Evolutionary conservation across 202 grass and related monocot species (phyloP).

Genomic region (Sporobolus alterniflorus): DNA sequence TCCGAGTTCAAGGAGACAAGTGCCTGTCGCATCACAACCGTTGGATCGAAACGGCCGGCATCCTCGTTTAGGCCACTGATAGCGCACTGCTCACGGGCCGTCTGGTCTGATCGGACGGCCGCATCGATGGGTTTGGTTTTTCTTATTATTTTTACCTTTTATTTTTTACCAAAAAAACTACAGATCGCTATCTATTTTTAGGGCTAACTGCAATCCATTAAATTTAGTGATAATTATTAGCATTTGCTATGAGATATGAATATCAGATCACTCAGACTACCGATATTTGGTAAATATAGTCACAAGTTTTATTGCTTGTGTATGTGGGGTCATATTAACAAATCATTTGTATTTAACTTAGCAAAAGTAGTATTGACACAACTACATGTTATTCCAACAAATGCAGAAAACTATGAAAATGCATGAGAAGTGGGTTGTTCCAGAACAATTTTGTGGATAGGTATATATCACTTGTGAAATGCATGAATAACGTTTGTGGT

Average conservation of each 20-base stretch:
- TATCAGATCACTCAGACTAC: background rate
- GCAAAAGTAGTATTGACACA: background rate
- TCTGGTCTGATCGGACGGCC: background rate
- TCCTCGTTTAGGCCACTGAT: background rate
- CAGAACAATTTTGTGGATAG: background rate
- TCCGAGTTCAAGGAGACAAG: constrained; percentile 18
- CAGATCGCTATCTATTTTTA: background rate
- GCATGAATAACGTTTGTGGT: background rate
- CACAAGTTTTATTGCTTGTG: background rate
- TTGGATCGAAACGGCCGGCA: constrained; percentile 21
- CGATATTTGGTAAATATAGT: too few relatives aligned
- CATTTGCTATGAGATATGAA: background rate
- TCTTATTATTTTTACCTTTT: background rate
- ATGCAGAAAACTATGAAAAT: too few relatives aligned
- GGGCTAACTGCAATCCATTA: background rate
- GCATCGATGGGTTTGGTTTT: background rate
- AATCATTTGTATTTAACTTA: background rate
- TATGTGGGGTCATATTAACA: too few relatives aligned
- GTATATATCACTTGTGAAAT: background rate
- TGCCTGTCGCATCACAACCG: background rate
- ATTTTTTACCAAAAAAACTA: background rate
- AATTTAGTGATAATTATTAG: background rate
- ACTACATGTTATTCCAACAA: background rate
- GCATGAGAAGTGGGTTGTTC: background rate
- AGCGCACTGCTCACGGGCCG: background rate